Percentiles rank a stretch among this genome's conserved stretches.
Conservation (phyloP, 805 yeast species). For the Tetrapisispora namnaoensis region DNA sequence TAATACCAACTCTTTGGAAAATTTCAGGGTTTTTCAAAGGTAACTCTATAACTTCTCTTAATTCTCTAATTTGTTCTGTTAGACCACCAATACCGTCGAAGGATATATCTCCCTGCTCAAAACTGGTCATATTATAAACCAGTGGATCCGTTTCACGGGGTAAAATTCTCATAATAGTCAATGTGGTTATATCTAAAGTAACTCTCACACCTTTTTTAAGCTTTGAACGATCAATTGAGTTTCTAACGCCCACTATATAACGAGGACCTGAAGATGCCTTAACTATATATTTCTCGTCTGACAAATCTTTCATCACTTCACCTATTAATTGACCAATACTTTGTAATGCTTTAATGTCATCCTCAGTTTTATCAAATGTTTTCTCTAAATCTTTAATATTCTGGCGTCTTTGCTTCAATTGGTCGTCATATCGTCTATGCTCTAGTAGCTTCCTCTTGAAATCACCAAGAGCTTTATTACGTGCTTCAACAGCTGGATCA, state of each 20-base stretch:
- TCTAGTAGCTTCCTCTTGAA: conserved; percentile 82
- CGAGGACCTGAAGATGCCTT: conserved; percentile 97
- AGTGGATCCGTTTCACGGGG: conserved; percentile 98
- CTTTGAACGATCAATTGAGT: conserved; percentile 73
- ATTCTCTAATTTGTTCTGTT: conserved; percentile 88
- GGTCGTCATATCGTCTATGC: conserved; percentile 90
- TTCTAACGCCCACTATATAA: conserved; percentile 94
- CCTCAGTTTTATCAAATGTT: conserved; percentile 85
- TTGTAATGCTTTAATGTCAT: conserved; percentile 93
- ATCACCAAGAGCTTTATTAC: conserved; percentile 65
- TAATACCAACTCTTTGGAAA: conserved; percentile 90
- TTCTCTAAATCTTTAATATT: conserved; percentile 76
- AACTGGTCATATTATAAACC: conserved; percentile 95
- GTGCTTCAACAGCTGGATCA: conserved; percentile 47
- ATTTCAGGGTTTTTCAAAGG: conserved; percentile 96
- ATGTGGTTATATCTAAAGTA: conserved; percentile 92
- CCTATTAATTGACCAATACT: conserved; percentile 96
- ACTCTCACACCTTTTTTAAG: conserved; percentile 92
- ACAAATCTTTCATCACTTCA: conserved; percentile 89
- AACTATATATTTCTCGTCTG: conserved; percentile 89
- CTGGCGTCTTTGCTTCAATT: conserved; percentile 72
- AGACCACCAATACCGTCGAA: conserved; percentile 95
- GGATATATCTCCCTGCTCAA: conserved; percentile 95
- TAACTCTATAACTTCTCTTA: conserved; percentile 93
- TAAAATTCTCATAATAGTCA: conserved; percentile 92